These are phyloP conservation scores for Colletotrichum sp. DNA, from an alignment of 2,329 filamentous ascomycete genomes.

Conservation along the genomic window DNA sequence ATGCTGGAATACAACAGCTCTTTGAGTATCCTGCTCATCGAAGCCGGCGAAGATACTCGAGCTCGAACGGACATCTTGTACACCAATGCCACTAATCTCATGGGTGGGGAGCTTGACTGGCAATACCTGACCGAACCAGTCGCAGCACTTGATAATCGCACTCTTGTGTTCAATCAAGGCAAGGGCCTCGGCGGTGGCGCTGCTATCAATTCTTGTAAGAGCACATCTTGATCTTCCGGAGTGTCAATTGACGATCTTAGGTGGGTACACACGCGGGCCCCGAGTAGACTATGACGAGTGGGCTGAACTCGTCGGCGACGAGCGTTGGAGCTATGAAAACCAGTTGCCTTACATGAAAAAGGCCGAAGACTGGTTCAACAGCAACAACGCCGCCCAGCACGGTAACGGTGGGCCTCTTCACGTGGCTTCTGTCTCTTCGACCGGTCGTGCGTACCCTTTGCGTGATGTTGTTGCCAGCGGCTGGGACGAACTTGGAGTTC, in stretches of 20 bases:
- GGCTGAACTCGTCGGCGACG: conserved; percentile 26
- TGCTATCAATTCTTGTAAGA: conserved; percentile 6
- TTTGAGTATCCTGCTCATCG: conserved; percentile 39
- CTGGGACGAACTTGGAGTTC: conserved; percentile 45
- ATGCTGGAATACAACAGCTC: conserved; percentile 28
- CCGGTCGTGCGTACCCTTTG: conserved; percentile 42
- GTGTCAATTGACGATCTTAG: conserved; percentile 8
- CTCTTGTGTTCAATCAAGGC: background rate
- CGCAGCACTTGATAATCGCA: background rate
- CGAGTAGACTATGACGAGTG: conserved; percentile 50
- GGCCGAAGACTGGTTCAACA: conserved; percentile 25
- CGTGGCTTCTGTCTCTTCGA: conserved; percentile 31
- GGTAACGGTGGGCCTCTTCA: conserved; percentile 42
- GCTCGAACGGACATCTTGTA: conserved; percentile 3
- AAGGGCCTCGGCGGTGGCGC: conserved; percentile 12
- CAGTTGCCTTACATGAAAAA: conserved; percentile 21
- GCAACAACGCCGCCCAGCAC: conserved; percentile 37
- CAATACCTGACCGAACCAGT: conserved; percentile 34
- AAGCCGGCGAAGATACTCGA: conserved; percentile 34
- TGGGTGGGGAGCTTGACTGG: conserved; percentile 36
- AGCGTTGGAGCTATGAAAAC: conserved; percentile 50
- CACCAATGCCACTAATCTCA: conserved; percentile 4
- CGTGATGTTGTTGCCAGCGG: conserved; percentile 35
- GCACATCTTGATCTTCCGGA: background rate
- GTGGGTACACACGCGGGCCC: conserved; percentile 48